Percentiles rank a stretch among this genome's conserved stretches.
These are phyloP conservation scores for Chlamydomonas sp. DNA, from an alignment of 139 green algal genomes.

Conservation along the genomic window DNA sequence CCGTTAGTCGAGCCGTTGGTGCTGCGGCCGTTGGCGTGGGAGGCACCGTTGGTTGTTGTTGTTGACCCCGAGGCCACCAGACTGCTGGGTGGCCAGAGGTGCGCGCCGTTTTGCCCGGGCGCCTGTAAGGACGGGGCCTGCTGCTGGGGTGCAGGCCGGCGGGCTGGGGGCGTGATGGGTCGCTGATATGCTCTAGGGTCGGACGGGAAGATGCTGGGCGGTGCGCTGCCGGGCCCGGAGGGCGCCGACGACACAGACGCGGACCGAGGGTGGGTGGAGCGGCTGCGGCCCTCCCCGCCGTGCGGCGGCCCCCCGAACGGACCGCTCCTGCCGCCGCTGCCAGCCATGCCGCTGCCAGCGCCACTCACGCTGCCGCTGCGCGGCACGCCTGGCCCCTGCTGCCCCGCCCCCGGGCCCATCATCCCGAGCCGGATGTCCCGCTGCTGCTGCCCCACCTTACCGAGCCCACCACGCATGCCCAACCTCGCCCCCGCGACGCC, in stretches of 20 bases:
- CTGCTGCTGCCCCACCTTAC: slow-evolving; percentile 18
- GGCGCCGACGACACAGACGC: background rate
- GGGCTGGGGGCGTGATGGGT: background rate
- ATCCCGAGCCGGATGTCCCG: slow-evolving; percentile 34
- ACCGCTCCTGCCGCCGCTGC: background rate
- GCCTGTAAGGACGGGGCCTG: background rate
- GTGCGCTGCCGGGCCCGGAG: background rate
- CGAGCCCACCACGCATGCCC: no score
- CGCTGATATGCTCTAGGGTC: background rate
- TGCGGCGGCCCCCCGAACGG: background rate
- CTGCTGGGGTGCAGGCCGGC: background rate
- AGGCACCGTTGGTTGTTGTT: no score
- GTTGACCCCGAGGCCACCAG: no score
- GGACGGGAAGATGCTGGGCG: background rate
- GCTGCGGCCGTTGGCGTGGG: no score
- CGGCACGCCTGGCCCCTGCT: background rate
- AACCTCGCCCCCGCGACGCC: background rate
- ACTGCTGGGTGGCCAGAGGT: no score
- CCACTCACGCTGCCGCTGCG: background rate
- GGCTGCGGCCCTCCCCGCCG: no score
- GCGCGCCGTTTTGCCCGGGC: no score
- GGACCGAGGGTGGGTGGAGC: background rate
- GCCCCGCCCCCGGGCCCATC: background rate
- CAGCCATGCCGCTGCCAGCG: background rate
- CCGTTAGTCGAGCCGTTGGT: no score